Evolutionary conservation across 192 early-diverging fungal genomes (phyloP).

Genomic region (Linnemannia exigua): DNA sequence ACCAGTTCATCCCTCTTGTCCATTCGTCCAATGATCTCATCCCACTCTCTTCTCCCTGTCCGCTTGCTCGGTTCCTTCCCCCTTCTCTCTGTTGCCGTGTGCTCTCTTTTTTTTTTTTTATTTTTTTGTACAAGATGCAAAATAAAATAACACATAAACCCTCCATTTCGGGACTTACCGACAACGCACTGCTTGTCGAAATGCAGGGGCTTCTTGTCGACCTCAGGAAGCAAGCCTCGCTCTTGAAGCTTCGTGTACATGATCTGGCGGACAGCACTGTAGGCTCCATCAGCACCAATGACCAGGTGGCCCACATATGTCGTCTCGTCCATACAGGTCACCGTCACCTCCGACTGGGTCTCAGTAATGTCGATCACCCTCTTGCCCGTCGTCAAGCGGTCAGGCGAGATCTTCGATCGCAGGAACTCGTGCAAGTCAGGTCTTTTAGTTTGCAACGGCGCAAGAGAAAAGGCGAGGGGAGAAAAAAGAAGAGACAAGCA

Average conservation of each 20-base stretch:
- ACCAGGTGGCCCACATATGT: constrained; percentile 42
- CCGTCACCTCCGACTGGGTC: constrained; percentile 31
- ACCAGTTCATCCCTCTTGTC: too few relatives aligned
- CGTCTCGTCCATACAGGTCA: constrained; percentile 52
- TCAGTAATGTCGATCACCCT: constrained; percentile 47
- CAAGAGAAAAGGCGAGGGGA: neutral
- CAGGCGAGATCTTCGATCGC: constrained; percentile 32
- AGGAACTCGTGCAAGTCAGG: constrained; percentile 49
- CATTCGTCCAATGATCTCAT: neutral
- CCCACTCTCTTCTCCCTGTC: neutral
- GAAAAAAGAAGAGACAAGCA: neutral
- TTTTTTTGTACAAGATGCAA: neutral
- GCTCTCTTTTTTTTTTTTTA: constrained; percentile 4
- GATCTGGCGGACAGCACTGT: constrained; percentile 49
- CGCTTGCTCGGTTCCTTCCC: neutral
- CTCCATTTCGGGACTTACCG: constrained; percentile 20
- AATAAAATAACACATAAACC: neutral
- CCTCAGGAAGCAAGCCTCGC: constrained; percentile 26
- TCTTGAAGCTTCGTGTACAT: constrained; percentile 39
- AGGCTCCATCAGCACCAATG: constrained; percentile 50
- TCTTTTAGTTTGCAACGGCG: neutral
- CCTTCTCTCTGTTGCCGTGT: neutral
- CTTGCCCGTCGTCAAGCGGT: constrained; percentile 45
- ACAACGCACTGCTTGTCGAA: constrained; percentile 55
- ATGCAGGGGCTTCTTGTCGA: constrained; percentile 39